phyloP scores from a whole-genome alignment of 1,139 yeast genomes.

The Blastobotrys illinoisensis region DNA sequence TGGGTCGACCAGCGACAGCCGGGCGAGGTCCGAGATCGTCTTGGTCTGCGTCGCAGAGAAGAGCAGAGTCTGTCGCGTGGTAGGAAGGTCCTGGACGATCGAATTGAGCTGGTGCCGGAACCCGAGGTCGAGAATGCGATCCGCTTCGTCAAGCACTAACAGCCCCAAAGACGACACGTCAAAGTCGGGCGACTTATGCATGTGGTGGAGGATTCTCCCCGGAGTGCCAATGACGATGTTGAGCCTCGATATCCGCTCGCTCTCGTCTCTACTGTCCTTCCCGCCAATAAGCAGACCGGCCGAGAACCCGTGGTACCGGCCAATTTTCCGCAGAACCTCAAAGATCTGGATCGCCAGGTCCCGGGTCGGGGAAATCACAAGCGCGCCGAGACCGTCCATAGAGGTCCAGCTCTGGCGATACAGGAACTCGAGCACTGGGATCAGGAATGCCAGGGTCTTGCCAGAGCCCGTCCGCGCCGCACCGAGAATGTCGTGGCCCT shows the following conservation, averaged over 20 bases:
- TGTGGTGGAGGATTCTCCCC: slow-evolving; percentile 87
- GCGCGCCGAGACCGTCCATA: slow-evolving; percentile 87
- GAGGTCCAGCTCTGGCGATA: slow-evolving; percentile 77
- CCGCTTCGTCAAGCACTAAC: slow-evolving; percentile 91
- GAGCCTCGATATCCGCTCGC: slow-evolving; percentile 75
- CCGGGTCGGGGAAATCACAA: slow-evolving; percentile 88
- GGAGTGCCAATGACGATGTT: slow-evolving; percentile 94
- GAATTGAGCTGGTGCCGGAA: slow-evolving; percentile 84
- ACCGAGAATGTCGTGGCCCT: slow-evolving; percentile 80
- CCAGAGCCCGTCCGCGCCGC: slow-evolving; percentile 98
- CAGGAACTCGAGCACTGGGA: slow-evolving; percentile 75
- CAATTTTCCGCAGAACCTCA: slow-evolving; percentile 81
- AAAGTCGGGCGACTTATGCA: slow-evolving; percentile 88
- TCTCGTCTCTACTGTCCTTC: slow-evolving; percentile 82
- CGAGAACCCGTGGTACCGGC: slow-evolving; percentile 71
- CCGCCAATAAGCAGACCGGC: slow-evolving; percentile 98
- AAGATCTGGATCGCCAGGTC: slow-evolving; percentile 92
- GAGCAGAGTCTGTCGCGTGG: slow-evolving; percentile 75
- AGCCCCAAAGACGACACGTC: slow-evolving; percentile 75
- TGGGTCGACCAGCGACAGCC: slow-evolving; percentile 79
- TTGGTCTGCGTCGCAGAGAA: slow-evolving; percentile 90
- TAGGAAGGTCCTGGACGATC: slow-evolving; percentile 74
- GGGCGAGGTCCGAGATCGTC: slow-evolving; percentile 78
- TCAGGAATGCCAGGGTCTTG: slow-evolving; percentile 87
- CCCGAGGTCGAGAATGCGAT: slow-evolving; percentile 94